Percentiles rank a stretch among this genome's conserved stretches.
phyloP scores from a whole-genome alignment of 495 filamentous ascomycete genomes.

The Podospora australis region DNA sequence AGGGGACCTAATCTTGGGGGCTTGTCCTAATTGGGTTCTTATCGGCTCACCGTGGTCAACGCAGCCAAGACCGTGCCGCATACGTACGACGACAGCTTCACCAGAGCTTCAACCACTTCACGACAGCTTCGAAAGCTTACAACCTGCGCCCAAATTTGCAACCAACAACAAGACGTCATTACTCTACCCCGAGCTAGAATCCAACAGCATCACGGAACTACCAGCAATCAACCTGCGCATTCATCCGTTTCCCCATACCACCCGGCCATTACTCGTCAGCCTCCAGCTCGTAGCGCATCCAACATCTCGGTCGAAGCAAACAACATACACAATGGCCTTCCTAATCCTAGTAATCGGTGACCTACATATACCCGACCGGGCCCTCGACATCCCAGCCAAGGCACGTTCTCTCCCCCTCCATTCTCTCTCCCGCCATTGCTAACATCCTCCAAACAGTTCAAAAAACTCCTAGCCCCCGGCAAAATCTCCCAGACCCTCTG shows the following conservation, averaged over 20 bases:
- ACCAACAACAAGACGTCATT: neutral
- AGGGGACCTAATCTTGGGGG: neutral
- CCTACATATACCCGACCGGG: constrained; percentile 95
- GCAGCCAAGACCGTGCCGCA: neutral
- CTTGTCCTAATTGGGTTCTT: neutral
- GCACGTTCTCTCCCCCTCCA: constrained; percentile 36
- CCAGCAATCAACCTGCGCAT: neutral
- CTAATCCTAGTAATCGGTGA: constrained; percentile 85
- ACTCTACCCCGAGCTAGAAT: neutral
- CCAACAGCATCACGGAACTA: neutral
- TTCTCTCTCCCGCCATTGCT: neutral
- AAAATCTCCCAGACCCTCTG: constrained; percentile 98
- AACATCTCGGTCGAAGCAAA: neutral
- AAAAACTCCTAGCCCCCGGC: constrained; percentile 93
- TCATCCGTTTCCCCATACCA: neutral
- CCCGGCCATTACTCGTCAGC: neutral
- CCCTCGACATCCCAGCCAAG: constrained; percentile 83
- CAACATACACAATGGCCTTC: constrained; percentile 36
- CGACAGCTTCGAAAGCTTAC: neutral
- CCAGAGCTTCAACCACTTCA: neutral
- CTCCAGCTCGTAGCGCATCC: neutral
- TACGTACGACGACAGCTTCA: neutral
- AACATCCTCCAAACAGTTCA: constrained; percentile 60
- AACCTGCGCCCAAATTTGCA: neutral
- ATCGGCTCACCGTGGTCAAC: constrained; percentile 1